phyloP scores from a whole-genome alignment of 306 rosid species.

The Malus asiatica region DNA sequence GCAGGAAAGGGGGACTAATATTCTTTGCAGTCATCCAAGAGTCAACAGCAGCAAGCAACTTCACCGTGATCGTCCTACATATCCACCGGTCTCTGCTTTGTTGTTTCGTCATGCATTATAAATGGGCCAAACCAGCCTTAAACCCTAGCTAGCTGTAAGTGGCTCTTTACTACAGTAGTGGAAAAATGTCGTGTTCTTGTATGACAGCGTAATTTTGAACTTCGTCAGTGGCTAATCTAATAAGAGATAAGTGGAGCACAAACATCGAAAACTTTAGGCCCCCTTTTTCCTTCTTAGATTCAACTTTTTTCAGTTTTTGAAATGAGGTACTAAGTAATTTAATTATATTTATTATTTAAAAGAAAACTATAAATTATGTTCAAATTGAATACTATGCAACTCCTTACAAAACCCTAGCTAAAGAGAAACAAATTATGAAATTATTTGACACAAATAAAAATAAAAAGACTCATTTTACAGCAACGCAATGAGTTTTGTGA shows the following conservation, averaged over 20 bases:
- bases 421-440: too few species aligned
- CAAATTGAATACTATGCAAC: background rate
- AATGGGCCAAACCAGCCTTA: too few species aligned
- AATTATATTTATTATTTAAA: too few species aligned
- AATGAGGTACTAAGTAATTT: background rate
- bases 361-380: too few species aligned
- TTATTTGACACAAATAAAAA: background rate
- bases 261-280: background rate
- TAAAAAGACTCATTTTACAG: too few species aligned
- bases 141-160: background rate
- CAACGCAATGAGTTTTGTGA: background rate
- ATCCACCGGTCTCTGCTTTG: background rate
- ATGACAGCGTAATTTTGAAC: rapidly evolving
- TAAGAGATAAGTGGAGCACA: background rate
- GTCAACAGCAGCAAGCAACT: background rate
- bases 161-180: too few species aligned
- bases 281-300: background rate
- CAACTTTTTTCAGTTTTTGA: background rate
- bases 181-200: rapidly evolving
- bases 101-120: too few species aligned
- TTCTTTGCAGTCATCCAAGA: background rate
- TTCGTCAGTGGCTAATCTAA: too few species aligned
- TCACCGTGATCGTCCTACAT: background rate
- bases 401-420: background rate
- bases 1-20: background rate